Evolutionary conservation across 148 eudicot genomes (phyloP).

Genomic region (Silene latifolia): DNA sequence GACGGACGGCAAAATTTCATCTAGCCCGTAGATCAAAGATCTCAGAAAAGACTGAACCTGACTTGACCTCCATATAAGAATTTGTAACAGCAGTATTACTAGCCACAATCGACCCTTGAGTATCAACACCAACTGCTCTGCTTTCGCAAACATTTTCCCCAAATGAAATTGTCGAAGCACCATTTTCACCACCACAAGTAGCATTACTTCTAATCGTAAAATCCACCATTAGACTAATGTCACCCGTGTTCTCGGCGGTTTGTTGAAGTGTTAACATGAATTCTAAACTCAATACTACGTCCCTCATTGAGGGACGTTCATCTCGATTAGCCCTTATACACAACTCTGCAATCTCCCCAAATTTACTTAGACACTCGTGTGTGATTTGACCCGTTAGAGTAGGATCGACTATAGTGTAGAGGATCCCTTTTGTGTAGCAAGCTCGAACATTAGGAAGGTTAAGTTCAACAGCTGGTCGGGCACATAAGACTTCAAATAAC

Average conservation of each 20-base stretch:
- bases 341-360: slow-evolving; percentile 32
- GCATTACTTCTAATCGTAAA: too few relatives aligned
- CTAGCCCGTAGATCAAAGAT: slow-evolving; percentile 17
- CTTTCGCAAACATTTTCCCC: too few relatives aligned
- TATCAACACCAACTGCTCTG: not conserved
- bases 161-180: not conserved
- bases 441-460: slow-evolving; percentile 24
- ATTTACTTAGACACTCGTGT: slow-evolving; percentile 37
- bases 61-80: not conserved
- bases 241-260: slow-evolving; percentile 18
- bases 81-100: not conserved
- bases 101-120: not conserved
- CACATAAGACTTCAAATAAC: slow-evolving; percentile 52
- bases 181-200: not conserved
- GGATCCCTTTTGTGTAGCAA: slow-evolving; percentile 25
- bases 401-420: slow-evolving; percentile 39
- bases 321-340: slow-evolving; percentile 32
- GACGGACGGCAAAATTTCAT: not conserved
- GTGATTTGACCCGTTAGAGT: slow-evolving; percentile 32
- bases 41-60: slow-evolving; percentile 21
- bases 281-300: slow-evolving; percentile 40
- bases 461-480: slow-evolving; percentile 25
- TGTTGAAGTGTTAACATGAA: slow-evolving; percentile 37
- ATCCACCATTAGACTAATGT: not conserved
- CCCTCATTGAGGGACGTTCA: slow-evolving; percentile 43